Evolutionary conservation across 2,329 filamentous ascomycete genomes (phyloP), one percentile per base, ranked within the genome.

Genomic region (Neurospora sp.): DNA sequence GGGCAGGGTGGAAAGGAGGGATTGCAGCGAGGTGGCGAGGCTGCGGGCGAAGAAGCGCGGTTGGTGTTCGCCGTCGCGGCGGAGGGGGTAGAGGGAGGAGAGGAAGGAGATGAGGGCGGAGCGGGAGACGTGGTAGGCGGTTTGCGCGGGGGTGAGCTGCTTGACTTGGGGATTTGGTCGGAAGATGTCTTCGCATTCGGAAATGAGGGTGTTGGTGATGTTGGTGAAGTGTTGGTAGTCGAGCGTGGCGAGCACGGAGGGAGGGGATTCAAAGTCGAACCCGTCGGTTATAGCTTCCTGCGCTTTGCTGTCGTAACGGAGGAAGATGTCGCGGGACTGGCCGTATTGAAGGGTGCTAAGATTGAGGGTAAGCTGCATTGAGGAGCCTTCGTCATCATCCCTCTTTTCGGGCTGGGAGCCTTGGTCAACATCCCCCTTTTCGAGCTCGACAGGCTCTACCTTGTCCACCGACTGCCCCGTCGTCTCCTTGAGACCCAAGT

Each of bases 341-440:
- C 86, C 87, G 69, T 86, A 89, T 71, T 88, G 87, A 0, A 90
- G 71, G 72, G 83, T 87, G 2, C 85, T 84, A 3, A 88, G 76
- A 0, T 76, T 69, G 33, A 87, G 77, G 1, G 74, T 80, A 36
- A 86, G 72, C 36, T 71, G 73, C 11, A 15, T 70, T 17, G 66
- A 39, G 12, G 62, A 33, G 37, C 70, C 39, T 10, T 66, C 66
- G 1, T 68, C 41, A 68, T 76, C 70, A 10, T 67, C 69, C 10
- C 71, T 72, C 19, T 72, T 71, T 5, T 74, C 74, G 1, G 8
- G 76, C 68, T 4, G n/a, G 37, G 37, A 40, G 38, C 40, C 40
- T n/a, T 43, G 0, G 79, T 80, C 66, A 83, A 83, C 79, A 41
- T 41, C 40, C 40, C 6, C 17, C 1, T 43, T 43, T 43, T 73